Evolutionary conservation across 495 filamentous ascomycete species (phyloP).

Genomic region (Lophiostoma macrostomum): DNA sequence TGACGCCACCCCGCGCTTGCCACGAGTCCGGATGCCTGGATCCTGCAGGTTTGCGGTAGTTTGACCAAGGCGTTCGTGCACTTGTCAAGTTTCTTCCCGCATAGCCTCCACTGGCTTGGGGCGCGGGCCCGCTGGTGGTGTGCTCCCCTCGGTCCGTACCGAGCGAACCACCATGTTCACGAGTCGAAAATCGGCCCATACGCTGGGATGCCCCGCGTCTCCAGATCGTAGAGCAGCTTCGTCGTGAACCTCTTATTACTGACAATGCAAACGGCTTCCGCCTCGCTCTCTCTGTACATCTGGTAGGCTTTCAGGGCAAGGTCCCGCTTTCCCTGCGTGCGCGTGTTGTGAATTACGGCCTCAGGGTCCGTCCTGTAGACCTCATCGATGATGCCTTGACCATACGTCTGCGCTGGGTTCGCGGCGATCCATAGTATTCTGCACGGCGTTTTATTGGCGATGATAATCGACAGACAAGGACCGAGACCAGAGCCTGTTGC

Average conservation of each 20-base stretch:
- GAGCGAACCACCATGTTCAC: constrained; percentile 45
- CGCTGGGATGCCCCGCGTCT: constrained; percentile 64
- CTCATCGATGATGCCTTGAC: constrained; percentile 49
- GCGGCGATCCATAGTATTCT: constrained; percentile 61
- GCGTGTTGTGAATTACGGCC: constrained; percentile 56
- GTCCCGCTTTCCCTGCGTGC: constrained; percentile 49
- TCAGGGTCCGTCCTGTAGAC: constrained; percentile 52
- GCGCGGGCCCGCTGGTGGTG: too few relatives aligned
- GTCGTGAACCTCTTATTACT: constrained; percentile 69
- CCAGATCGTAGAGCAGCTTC: constrained; percentile 71
- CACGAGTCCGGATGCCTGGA: too few relatives aligned
- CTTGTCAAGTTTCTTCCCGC: too few relatives aligned
- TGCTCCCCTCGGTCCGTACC: too few relatives aligned
- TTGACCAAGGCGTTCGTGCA: too few relatives aligned
- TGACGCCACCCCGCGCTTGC: too few relatives aligned
- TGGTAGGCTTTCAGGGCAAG: constrained; percentile 58
- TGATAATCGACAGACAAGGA: constrained; percentile 36
- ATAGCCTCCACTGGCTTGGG: too few relatives aligned
- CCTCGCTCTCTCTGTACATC: constrained; percentile 54
- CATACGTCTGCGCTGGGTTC: constrained; percentile 54
- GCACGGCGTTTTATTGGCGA: constrained; percentile 37
- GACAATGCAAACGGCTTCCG: constrained; percentile 75
- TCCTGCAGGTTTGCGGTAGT: too few relatives aligned
- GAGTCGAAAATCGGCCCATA: constrained; percentile 84
- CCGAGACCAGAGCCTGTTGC: constrained; percentile 37